phyloP scores from a whole-genome alignment of 768 basidiomycete genomes.

The Trametes sanguinea region DNA sequence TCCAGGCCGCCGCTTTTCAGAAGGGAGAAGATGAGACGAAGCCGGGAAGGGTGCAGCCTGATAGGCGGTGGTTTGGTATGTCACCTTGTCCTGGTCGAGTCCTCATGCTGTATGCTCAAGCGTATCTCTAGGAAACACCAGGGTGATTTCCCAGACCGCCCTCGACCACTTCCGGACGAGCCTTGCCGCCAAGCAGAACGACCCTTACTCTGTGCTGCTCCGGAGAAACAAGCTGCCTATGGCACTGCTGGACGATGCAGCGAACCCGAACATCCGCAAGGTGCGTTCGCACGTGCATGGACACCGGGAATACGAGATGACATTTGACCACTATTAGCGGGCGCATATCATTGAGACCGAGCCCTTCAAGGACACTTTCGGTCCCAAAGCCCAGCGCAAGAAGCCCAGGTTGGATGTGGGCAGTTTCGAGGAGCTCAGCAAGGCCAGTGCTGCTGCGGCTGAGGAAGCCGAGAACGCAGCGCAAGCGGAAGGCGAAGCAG shows the following conservation, averaged over 20 bases:
- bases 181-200: slow-evolving; percentile 79
- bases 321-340: slow-evolving; percentile 48
- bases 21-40: slow-evolving; percentile 91
- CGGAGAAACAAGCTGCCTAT: slow-evolving; percentile 96
- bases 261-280: slow-evolving; percentile 79
- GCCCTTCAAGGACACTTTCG: slow-evolving; percentile 92
- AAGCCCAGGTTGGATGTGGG: slow-evolving; percentile 85
- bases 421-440: slow-evolving; percentile 87
- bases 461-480: slow-evolving; percentile 53
- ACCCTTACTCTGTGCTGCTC: slow-evolving; percentile 94
- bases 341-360: slow-evolving; percentile 96
- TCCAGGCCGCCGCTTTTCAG: slow-evolving; percentile 93
- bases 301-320: background rate
- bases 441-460: slow-evolving; percentile 55
- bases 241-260: slow-evolving; percentile 90
- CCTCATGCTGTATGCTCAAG: background rate
- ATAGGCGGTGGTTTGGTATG: slow-evolving; percentile 96
- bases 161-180: slow-evolving; percentile 95
- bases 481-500: slow-evolving; percentile 45
- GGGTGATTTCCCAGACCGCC: slow-evolving; percentile 95
- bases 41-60: slow-evolving; percentile 91
- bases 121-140: slow-evolving; percentile 77
- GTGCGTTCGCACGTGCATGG: slow-evolving; percentile 38
- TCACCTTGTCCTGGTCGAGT: slow-evolving; percentile 13
- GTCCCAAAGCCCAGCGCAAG: slow-evolving; percentile 94